Evolutionary conservation across 1,284 basidiomycete species (phyloP), one percentile per base, ranked within the genome.

Genomic region (Acaromyces ingoldii): DNA sequence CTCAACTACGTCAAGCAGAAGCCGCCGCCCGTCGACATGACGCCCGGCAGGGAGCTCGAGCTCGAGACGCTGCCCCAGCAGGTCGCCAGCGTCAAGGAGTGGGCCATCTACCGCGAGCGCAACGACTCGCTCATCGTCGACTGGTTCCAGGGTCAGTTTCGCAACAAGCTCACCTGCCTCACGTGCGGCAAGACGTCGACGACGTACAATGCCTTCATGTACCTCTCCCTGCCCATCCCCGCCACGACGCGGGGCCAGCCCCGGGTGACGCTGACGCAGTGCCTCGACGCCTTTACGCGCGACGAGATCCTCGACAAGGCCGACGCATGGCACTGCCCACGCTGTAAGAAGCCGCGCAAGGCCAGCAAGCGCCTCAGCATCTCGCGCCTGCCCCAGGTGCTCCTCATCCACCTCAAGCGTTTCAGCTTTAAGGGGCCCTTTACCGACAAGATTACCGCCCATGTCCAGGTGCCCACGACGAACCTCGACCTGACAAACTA

Each of bases 331-430:
- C 92, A 75, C 57, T 85, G 76, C 75, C 91, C 93, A 0, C 82
- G 84, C 53, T 98, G 93, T 81, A 96, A 91, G 78, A 80, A 81
- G 33, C 84, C 88, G 47, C 83, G 90, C 43, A 83, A 83, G 56
- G 89, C 91, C 3, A 83, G 85, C 17, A 93, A 95, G 76, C 83
- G 82, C 34, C 81, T 99, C n/a, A 88, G 88, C 4, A 80, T 90
- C 22, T 84, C 92, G 2, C 86, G 93, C 13, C 81, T 98, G 10
- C 95, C 95, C 0, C 91, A 91, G 0, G 55, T 49, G n/a, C 82
- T 99, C 11, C 80, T 99, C 59, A 91, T 99, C 64, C 92, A 97
- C 71, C 81, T 99, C 37, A 99, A 98, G 74, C 84, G 95, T 29
- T 99, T 98, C 78, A 88, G 88, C 42, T 87, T 87, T 60, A 87